phyloP scores from a whole-genome alignment of 2,329 filamentous ascomycete species.

The Aspergillus ustus region DNA sequence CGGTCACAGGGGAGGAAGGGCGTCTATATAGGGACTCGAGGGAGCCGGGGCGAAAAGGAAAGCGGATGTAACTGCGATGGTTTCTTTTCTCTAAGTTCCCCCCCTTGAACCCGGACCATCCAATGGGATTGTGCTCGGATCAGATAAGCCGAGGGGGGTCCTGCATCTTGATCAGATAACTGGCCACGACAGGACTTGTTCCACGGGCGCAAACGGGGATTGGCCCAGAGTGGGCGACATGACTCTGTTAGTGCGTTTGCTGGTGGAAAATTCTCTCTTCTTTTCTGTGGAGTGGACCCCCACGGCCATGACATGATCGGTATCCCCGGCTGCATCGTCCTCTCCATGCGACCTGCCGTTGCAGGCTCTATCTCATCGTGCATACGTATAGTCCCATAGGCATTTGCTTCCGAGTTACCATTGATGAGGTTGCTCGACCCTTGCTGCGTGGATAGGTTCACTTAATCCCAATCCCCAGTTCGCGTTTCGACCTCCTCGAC shows the following conservation, averaged over 20 bases:
- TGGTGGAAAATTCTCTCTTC: neutral
- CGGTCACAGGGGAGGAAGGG: neutral
- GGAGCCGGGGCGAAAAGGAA: neutral
- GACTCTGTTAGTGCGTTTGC: neutral
- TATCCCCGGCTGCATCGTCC: neutral
- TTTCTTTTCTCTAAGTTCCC: neutral
- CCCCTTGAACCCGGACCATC: neutral
- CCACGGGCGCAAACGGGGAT: neutral
- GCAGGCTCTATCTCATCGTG: too few species aligned
- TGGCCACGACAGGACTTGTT: neutral
- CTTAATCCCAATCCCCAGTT: neutral
- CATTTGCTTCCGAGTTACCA: neutral
- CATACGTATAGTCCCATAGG: neutral
- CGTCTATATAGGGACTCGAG: neutral
- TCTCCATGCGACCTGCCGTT: neutral
- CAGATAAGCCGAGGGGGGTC: neutral
- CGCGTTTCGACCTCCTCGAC: neutral
- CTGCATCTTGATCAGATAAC: neutral
- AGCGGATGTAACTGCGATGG: neutral
- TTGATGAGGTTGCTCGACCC: neutral
- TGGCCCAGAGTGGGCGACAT: neutral
- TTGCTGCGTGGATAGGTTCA: neutral
- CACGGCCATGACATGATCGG: neutral
- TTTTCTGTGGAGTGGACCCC: neutral
- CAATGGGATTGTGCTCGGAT: conserved; percentile 2